phyloP scores from a whole-genome alignment of 192 early-diverging fungal species.

The Lunasporangiospora selenospora region DNA sequence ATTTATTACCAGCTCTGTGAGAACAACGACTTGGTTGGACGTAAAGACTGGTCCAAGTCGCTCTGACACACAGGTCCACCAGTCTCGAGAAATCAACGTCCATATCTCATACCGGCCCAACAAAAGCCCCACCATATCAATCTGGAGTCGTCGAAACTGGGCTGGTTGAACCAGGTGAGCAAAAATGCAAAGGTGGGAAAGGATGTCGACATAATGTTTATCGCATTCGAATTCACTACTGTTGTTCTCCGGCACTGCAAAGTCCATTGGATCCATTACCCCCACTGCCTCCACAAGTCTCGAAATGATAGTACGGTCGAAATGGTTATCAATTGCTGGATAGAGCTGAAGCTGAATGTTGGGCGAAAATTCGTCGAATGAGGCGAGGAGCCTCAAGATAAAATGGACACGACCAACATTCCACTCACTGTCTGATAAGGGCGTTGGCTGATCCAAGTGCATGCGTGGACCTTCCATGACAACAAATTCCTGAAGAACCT shows the following conservation, averaged over 20 bases:
- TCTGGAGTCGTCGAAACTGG: conserved; percentile 24
- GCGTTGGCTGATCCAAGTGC: neutral
- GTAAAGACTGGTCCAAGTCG: conserved; percentile 24
- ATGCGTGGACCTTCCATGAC: conserved; percentile 8
- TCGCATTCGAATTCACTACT: conserved; percentile 1
- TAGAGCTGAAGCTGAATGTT: conserved; percentile 25
- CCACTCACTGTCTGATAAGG: conserved; percentile 31
- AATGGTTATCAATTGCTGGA: neutral
- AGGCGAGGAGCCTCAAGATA: conserved; percentile 13
- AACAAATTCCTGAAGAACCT: conserved; percentile 14
- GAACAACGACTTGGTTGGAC: neutral
- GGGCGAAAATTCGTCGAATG: conserved; percentile 24
- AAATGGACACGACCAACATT: conserved; percentile 22
- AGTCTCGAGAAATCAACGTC: conserved; percentile 21
- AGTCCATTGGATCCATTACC: conserved; percentile 1
- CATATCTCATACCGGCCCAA: conserved; percentile 18
- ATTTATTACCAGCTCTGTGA: conserved; percentile 19
- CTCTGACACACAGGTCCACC: conserved; percentile 31
- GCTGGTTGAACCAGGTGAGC: conserved; percentile 7
- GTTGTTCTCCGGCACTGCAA: neutral
- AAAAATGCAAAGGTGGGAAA: conserved; percentile 23
- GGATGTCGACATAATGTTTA: conserved; percentile 11
- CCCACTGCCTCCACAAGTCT: conserved; percentile 9
- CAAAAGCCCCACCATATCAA: conserved; percentile 27
- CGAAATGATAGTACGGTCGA: neutral